Base-by-base conservation (phyloP, 805 yeast species). In the Ogataea allantospora region DNA sequence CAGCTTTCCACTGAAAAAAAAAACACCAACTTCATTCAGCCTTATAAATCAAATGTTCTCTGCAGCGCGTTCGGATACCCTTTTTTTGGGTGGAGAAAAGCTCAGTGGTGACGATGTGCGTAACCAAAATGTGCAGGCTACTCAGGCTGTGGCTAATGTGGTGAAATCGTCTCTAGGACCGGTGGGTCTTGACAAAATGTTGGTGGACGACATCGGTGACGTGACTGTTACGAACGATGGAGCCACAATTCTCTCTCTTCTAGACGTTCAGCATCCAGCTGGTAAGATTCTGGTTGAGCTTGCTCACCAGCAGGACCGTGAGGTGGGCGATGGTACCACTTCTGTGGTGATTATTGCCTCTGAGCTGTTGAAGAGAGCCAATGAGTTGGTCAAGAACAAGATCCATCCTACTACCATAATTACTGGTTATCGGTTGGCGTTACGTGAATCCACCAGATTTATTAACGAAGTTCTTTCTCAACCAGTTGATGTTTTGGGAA, bases 171-270 rank as follows among this genome's bases (percentile, higher is more conserved):
- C 98, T 1, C 70, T 93, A 40, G 99, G 99, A 4, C 99, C 99
- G 7, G 98, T 93, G 23, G 99, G 99, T 18, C 73, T 93, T 36
- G 99, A 93, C 68, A 93, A 93, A 69, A 93, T 93, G 96, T 74
- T 93, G 32, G 99, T 93, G 26, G 99, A 93, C 65, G 99, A 93
- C 57, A 95, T 93, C 65, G 99, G 99, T 47, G 99, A 95, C 66
- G 97, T 93, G 30, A 89, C 96, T 5, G 97, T 93, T 34, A 93
- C 99, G 30, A 93, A 93, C 65, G 99, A 93, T 65, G 99, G 99
- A 50, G 99, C 99, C 43, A 93, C 99, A 4, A 93, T 93, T 54
- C 70, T 93, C 47, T 75, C 88, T 7, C 66, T 95, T 36, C 70
- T 93, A 48, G 99, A 93, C 60, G 98, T 93, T 35, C 96, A 93